Evolutionary conservation across 1,284 basidiomycete genomes (phyloP).

Genomic region (Coriolopsis trogii): DNA sequence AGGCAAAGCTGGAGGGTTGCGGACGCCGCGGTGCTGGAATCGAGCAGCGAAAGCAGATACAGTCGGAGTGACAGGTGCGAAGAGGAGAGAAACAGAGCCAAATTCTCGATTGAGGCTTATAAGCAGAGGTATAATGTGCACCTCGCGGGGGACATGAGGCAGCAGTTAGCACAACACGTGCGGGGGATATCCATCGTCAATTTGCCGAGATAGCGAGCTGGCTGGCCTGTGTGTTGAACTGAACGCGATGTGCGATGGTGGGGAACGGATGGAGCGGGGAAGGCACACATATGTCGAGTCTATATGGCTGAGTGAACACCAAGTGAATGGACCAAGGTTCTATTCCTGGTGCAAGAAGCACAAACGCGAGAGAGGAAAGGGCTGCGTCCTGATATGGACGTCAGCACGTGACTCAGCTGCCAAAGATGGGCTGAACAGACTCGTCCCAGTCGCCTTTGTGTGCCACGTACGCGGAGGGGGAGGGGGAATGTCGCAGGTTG

Average conservation of each 20-base stretch:
- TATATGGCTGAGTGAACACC: slow-evolving; percentile 1
- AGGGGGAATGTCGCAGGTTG: neutral
- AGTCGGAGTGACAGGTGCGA: slow-evolving; percentile 9
- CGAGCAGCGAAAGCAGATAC: slow-evolving; percentile 4
- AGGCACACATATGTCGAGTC: neutral
- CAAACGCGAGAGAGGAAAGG: neutral
- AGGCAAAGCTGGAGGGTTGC: slow-evolving; percentile 1
- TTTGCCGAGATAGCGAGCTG: neutral
- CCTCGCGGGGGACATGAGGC: slow-evolving; percentile 25
- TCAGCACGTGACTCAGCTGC: neutral
- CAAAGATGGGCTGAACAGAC: neutral
- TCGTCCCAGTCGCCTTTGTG: slow-evolving; percentile 3
- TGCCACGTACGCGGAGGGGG: slow-evolving; percentile 20
- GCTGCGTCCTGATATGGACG: too few species aligned
- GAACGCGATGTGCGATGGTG: neutral
- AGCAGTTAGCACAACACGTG: slow-evolving; percentile 25
- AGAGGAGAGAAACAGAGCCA: slow-evolving; percentile 12
- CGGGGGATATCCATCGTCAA: slow-evolving; percentile 3
- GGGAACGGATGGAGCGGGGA: neutral
- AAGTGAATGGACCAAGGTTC: too few species aligned
- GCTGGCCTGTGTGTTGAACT: too few species aligned
- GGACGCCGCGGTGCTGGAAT: too few species aligned
- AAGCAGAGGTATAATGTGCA: slow-evolving; percentile 5
- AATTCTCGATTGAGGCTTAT: slow-evolving; percentile 9
- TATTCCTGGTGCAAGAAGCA: neutral